Conservation (phyloP, 352 stramenopile species). For the Plasmopara halstedii region DNA sequence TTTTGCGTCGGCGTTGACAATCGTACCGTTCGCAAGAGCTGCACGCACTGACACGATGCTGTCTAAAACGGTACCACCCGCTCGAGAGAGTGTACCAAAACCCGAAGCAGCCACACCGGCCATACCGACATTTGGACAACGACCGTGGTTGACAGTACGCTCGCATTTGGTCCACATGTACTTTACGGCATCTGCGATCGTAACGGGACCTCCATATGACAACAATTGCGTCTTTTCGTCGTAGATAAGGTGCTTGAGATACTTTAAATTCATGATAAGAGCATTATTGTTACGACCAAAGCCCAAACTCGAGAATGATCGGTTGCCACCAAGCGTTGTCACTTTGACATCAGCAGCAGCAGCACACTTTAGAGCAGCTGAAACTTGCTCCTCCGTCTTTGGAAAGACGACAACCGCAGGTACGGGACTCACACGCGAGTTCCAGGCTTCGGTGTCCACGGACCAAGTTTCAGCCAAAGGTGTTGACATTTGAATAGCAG, state of each 20-base stretch:
- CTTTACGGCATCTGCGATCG: neutral
- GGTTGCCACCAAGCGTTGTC: conserved; percentile 1
- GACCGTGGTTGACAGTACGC: neutral
- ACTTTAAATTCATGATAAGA: conserved; percentile 1
- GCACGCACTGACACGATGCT: neutral
- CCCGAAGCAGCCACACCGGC: conserved; percentile 1
- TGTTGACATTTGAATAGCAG: neutral
- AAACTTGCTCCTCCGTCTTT: neutral
- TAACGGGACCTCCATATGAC: conserved; percentile 1
- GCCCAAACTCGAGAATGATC: neutral
- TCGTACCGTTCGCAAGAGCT: neutral
- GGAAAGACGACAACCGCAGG: neutral
- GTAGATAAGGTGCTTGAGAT: neutral
- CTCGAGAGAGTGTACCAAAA: neutral
- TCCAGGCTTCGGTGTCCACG: neutral
- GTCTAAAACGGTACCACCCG: neutral
- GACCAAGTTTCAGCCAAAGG: neutral
- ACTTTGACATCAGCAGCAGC: neutral
- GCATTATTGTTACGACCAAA: neutral
- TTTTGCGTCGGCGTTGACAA: neutral
- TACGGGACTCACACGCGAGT: neutral
- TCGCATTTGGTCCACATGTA: neutral
- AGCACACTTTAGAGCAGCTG: neutral
- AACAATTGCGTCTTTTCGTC: neutral
- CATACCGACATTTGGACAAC: conserved; percentile 1